Evolutionary conservation across 345 rosid genomes (phyloP).

Genomic region (Anacardium occidentale): DNA sequence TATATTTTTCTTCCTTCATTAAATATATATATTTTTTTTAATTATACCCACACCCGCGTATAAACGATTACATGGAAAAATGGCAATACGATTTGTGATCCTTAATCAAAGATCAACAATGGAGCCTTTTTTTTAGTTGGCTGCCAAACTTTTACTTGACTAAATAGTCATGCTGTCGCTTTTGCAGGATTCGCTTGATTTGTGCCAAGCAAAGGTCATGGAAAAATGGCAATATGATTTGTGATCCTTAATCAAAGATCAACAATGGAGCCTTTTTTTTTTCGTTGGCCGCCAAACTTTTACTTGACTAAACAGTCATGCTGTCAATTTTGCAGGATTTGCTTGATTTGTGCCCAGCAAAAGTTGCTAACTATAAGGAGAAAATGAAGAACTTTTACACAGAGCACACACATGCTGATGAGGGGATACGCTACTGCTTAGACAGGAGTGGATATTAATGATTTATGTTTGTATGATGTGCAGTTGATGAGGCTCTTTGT

Average conservation of each 20-base stretch:
- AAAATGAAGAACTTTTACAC: conserved; percentile 82
- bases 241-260: too few relatives aligned
- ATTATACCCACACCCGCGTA: too few relatives aligned
- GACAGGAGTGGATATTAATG: conserved; percentile 88
- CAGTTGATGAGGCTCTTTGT: conserved; percentile 87
- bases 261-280: background rate
- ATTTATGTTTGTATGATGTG: conserved; percentile 3
- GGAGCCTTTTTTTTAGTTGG: too few relatives aligned
- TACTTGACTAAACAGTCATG: background rate
- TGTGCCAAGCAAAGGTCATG: too few relatives aligned
- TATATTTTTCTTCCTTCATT: too few relatives aligned
- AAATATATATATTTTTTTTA: too few relatives aligned
- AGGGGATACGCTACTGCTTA: conserved; percentile 85
- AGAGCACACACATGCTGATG: conserved; percentile 84
- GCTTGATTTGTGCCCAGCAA: conserved; percentile 80
- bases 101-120: background rate
- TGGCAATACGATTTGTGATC: too few relatives aligned
- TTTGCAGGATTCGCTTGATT: too few relatives aligned
- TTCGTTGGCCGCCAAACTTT: background rate
- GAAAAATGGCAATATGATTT: too few relatives aligned
- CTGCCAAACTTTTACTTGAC: too few relatives aligned
- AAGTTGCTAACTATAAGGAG: conserved; percentile 74
- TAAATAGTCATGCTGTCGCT: too few relatives aligned
- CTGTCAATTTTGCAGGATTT: conserved; percentile 47
- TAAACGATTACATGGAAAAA: too few relatives aligned